These are phyloP conservation scores for Powellomyces hirtus DNA, from an alignment of 192 early-diverging fungal species.

Conservation along the genomic window DNA sequence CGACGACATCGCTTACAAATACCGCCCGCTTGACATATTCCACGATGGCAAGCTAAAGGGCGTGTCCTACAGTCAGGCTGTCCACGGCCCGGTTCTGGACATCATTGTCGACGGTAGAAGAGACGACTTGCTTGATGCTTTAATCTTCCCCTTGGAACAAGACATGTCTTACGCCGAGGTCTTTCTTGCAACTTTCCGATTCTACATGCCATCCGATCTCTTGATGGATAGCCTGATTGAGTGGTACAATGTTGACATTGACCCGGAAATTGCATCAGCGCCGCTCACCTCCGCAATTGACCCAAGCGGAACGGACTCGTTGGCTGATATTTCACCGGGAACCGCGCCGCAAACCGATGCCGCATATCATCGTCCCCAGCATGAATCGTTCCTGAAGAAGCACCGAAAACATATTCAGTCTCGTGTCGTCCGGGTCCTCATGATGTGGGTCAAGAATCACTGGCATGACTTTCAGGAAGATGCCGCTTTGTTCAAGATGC, in stretches of 20 bases:
- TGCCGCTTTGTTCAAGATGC: conserved; percentile 29
- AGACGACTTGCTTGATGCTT: conserved; percentile 44
- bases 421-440: conserved; percentile 36
- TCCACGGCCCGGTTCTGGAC: conserved; percentile 17
- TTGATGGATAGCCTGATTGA: conserved; percentile 46
- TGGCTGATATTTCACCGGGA: background rate
- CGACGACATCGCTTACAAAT: conserved; percentile 20
- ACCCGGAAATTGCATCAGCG: conserved; percentile 19
- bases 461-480: conserved; percentile 55
- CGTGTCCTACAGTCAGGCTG: conserved; percentile 18
- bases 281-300: background rate
- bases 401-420: conserved; percentile 42
- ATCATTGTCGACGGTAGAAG: conserved; percentile 32
- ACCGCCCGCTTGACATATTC: conserved; percentile 21
- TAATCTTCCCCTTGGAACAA: conserved; percentile 51
- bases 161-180: conserved; percentile 56
- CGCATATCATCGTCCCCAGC: background rate
- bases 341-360: too few relatives aligned
- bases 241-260: conserved; percentile 57
- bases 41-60: conserved; percentile 29
- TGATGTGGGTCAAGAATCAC: conserved; percentile 56
- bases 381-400: conserved; percentile 33
- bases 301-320: too few relatives aligned
- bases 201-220: conserved; percentile 36
- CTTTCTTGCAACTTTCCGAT: conserved; percentile 54